A percentile compares a stretch with the other conserved stretches of the same genome.
phyloP scores from a whole-genome alignment of 2,329 filamentous ascomycete species.

The Drechslera avenae region DNA sequence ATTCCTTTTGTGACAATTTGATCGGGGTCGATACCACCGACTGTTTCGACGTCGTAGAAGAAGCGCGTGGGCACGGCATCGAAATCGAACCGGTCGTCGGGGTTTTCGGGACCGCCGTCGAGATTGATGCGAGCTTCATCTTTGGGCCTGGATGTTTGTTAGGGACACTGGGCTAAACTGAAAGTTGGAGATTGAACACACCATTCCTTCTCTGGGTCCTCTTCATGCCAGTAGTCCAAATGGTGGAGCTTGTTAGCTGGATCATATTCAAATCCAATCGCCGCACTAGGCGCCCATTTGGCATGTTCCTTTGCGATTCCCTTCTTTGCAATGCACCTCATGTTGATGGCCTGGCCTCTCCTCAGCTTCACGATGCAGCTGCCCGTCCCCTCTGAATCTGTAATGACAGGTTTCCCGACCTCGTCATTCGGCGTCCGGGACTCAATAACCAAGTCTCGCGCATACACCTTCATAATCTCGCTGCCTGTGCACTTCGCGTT shows the following conservation, averaged over 20 bases:
- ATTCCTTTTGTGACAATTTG: constrained; percentile 88
- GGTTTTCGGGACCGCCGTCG: constrained; percentile 73
- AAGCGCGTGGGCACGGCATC: constrained; percentile 83
- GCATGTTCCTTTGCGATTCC: constrained; percentile 98
- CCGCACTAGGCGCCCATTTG: constrained; percentile 93
- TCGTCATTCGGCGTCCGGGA: constrained; percentile 72
- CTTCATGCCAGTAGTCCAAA: constrained; percentile 93
- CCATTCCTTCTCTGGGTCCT: constrained; percentile 84
- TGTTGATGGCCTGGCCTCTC: constrained; percentile 84
- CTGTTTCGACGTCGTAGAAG: constrained; percentile 92
- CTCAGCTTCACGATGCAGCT: constrained; percentile 89
- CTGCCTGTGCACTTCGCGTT: constrained; percentile 85
- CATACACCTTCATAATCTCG: constrained; percentile 92
- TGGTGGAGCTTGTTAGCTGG: constrained; percentile 95
- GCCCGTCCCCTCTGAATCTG: constrained; percentile 79
- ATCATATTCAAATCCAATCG: constrained; percentile 97
- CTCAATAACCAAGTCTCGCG: constrained; percentile 79
- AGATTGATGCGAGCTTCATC: constrained; percentile 80
- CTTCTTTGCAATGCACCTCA: constrained; percentile 95
- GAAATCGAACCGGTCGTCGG: constrained; percentile 89
- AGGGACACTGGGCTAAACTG: neutral
- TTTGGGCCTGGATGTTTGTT: constrained; percentile 66
- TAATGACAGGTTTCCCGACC: constrained; percentile 82
- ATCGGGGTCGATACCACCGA: constrained; percentile 87
- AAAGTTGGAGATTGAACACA: constrained; percentile 54